Conservation (phyloP, 1,139 yeast genomes). For the Yamadazyma sp. region DNA sequence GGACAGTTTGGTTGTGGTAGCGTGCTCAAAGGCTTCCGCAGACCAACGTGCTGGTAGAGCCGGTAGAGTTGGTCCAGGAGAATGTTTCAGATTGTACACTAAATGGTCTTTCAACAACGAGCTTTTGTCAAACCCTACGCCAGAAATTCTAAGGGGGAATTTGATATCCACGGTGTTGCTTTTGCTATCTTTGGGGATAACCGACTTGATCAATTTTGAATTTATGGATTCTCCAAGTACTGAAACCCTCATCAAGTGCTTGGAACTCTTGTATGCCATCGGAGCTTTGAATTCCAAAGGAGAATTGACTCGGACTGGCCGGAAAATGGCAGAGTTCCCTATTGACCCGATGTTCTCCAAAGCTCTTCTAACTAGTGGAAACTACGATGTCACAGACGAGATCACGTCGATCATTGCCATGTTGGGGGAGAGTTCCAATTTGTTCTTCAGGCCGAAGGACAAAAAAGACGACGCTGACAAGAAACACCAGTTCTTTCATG, state of each 20-base stretch:
- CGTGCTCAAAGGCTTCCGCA: conserved; percentile 92
- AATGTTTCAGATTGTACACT: conserved; percentile 85
- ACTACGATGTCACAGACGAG: conserved; percentile 60
- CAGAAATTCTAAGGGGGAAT: conserved; percentile 86
- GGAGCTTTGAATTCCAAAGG: conserved; percentile 89
- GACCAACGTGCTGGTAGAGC: conserved; percentile 98
- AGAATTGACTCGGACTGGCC: conserved; percentile 72
- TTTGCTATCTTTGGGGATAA: conserved; percentile 77
- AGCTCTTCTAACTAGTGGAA: conserved; percentile 63
- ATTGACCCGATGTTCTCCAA: conserved; percentile 88
- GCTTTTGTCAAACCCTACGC: conserved; percentile 74
- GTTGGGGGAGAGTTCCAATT: conserved; percentile 75
- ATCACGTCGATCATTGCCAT: conserved; percentile 73
- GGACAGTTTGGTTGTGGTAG: conserved; percentile 82
- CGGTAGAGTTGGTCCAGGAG: conserved; percentile 95
- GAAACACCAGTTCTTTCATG: conserved; percentile 54
- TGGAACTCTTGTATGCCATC: conserved; percentile 76
- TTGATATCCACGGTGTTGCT: conserved; percentile 72
- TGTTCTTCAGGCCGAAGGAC: conserved; percentile 76
- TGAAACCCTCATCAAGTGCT: conserved; percentile 69
- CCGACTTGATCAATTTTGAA: conserved; percentile 78
- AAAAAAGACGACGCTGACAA: conserved; percentile 65
- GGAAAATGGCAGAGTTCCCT: conserved; percentile 90
- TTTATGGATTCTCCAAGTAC: conserved; percentile 85
- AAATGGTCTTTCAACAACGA: conserved; percentile 84